These are phyloP conservation scores for Tylopilus vinaceipallidus DNA, from an alignment of 768 basidiomycete genomes.

Conservation along the genomic window DNA sequence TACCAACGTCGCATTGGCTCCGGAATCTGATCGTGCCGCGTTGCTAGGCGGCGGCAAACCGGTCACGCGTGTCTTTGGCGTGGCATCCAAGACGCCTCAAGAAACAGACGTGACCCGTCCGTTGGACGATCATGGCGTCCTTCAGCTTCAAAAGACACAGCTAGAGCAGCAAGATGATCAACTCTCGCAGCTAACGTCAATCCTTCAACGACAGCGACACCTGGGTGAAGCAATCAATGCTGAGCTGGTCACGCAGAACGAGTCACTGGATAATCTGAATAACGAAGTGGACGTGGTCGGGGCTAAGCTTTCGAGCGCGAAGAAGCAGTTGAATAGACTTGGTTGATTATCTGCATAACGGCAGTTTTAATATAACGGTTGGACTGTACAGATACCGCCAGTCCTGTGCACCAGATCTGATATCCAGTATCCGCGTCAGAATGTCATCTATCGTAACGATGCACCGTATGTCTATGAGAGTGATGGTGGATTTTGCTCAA, in stretches of 20 bases:
- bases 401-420: not conserved
- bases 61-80: constrained; percentile 79
- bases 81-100: constrained; percentile 48
- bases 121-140: constrained; percentile 77
- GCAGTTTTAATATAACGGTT: constrained; percentile 1
- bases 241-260: constrained; percentile 83
- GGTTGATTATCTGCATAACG: constrained; percentile 38
- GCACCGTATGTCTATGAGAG: constrained; percentile 31
- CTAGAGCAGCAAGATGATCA: constrained; percentile 84
- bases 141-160: constrained; percentile 76
- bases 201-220: constrained; percentile 81
- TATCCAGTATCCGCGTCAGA: constrained; percentile 11
- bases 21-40: constrained; percentile 62
- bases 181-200: constrained; percentile 73
- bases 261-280: constrained; percentile 78
- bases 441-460: constrained; percentile 17
- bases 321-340: constrained; percentile 79
- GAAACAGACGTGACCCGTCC: constrained; percentile 89
- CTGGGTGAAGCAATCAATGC: constrained; percentile 82
- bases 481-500: constrained; percentile 23
- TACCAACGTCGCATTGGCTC: constrained; percentile 33
- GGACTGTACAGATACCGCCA: constrained; percentile 25
- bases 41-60: constrained; percentile 54
- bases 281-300: constrained; percentile 76
- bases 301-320: constrained; percentile 74